These are phyloP conservation scores for Corchorus olitorius DNA, from an alignment of 345 rosid species.

Conservation along the genomic window DNA sequence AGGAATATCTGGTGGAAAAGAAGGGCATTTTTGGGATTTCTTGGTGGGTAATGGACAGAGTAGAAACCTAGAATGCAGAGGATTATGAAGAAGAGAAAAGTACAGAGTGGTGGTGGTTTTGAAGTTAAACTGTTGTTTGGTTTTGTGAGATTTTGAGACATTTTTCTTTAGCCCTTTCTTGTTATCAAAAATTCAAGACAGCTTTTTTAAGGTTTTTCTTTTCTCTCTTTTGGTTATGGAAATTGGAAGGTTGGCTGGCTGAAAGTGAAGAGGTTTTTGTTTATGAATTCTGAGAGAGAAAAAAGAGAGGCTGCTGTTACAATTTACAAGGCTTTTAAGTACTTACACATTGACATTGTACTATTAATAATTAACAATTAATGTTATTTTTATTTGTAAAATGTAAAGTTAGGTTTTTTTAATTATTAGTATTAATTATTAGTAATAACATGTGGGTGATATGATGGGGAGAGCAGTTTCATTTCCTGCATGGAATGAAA, in stretches of 20 bases:
- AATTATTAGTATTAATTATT: no score
- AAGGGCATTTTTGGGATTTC: constrained; percentile 36
- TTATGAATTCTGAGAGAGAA: not conserved
- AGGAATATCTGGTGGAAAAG: constrained; percentile 58
- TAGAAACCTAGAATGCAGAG: constrained; percentile 61
- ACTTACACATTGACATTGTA: not conserved
- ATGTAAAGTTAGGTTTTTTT: no score
- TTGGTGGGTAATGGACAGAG: constrained; percentile 43
- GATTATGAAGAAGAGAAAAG: constrained; percentile 47
- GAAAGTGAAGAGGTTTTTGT: not conserved
- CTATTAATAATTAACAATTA: not conserved
- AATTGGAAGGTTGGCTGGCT: not conserved
- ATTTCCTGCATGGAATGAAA: constrained; percentile 3
- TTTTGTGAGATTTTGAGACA: constrained; percentile 48
- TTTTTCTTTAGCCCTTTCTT: constrained; percentile 9
- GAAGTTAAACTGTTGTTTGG: constrained; percentile 28
- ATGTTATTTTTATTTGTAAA: not conserved
- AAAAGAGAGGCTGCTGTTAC: not conserved
- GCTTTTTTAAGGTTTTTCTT: not conserved
- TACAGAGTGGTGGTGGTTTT: constrained; percentile 48
- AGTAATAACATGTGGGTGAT: not conserved
- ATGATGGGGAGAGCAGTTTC: not conserved
- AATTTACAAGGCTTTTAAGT: not conserved
- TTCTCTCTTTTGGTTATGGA: not conserved
- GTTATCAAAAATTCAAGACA: no score